A percentile compares a stretch with the other conserved stretches of the same genome.
These are phyloP conservation scores for Ammopiptanthus mongolicus DNA, from an alignment of 306 rosid genomes.

Conservation along the genomic window DNA sequence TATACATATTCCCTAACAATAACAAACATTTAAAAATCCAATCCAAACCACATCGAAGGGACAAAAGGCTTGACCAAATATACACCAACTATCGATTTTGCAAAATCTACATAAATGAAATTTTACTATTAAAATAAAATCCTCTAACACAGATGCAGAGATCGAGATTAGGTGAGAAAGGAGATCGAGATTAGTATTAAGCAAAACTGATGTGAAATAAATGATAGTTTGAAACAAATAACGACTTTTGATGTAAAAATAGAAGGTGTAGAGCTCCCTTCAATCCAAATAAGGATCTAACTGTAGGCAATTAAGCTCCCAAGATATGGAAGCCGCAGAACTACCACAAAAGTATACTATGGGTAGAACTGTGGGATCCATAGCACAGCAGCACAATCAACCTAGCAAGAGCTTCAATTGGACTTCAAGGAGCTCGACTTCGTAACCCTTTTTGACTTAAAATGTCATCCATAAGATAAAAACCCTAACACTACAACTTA, in stretches of 20 bases:
- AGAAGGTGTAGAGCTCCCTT: conserved; percentile 67
- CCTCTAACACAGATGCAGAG: no score
- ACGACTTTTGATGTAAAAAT: not conserved
- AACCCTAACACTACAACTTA: not conserved
- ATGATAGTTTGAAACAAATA: not conserved
- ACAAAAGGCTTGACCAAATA: no score
- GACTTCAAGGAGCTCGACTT: conserved; percentile 68
- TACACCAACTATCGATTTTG: no score
- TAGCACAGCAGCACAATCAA: conserved; percentile 57
- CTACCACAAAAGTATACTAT: not conserved
- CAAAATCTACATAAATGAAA: no score
- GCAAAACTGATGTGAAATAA: no score
- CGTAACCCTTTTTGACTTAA: not conserved
- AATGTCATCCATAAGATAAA: not conserved
- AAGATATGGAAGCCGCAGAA: conserved; percentile 63
- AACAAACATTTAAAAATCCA: no score
- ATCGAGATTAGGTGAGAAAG: no score
- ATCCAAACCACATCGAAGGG: no score
- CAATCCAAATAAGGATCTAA: conserved; percentile 65
- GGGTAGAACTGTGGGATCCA: conserved; percentile 60
- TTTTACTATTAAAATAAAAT: no score
- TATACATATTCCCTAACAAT: no score
- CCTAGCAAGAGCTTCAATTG: conserved; percentile 55
- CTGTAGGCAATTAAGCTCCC: conserved; percentile 44
- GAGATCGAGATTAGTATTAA: not conserved